These are phyloP conservation scores for Fusarium keratoplasticum DNA, from an alignment of 2,329 filamentous ascomycete genomes.

Conservation along the genomic window DNA sequence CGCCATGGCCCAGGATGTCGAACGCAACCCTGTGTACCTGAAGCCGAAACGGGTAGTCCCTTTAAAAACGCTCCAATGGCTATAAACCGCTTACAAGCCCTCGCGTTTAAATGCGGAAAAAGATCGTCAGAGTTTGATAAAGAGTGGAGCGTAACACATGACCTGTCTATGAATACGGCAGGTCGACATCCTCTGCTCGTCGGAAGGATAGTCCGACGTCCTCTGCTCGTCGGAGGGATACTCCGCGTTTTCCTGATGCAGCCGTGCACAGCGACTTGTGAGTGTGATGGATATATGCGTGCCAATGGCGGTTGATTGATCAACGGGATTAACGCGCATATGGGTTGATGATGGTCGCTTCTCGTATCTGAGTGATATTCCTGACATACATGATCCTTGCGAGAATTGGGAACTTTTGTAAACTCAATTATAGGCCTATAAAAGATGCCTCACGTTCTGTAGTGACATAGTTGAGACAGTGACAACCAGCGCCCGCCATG, in stretches of 20 bases:
- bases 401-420: background rate
- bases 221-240: background rate
- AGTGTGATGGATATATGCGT: slow-evolving; percentile 6
- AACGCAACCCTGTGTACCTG: background rate
- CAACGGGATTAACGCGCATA: background rate
- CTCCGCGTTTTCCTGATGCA: slow-evolving; percentile 4
- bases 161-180: background rate
- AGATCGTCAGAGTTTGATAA: slow-evolving; percentile 10
- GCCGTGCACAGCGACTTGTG: background rate
- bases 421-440: background rate
- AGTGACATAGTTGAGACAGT: background rate
- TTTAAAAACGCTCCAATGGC: slow-evolving; percentile 15
- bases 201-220: background rate
- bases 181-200: background rate
- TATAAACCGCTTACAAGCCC: background rate
- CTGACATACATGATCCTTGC: background rate
- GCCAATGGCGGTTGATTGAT: slow-evolving; percentile 8
- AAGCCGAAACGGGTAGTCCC: background rate
- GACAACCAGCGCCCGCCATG: background rate
- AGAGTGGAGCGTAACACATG: slow-evolving; percentile 1
- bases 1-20: background rate
- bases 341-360: background rate
- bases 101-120: slow-evolving; percentile 10
- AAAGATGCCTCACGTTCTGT: background rate
- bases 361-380: background rate